phyloP scores from a whole-genome alignment of 139 green algal genomes.

The Chlamydomonas sp. region DNA sequence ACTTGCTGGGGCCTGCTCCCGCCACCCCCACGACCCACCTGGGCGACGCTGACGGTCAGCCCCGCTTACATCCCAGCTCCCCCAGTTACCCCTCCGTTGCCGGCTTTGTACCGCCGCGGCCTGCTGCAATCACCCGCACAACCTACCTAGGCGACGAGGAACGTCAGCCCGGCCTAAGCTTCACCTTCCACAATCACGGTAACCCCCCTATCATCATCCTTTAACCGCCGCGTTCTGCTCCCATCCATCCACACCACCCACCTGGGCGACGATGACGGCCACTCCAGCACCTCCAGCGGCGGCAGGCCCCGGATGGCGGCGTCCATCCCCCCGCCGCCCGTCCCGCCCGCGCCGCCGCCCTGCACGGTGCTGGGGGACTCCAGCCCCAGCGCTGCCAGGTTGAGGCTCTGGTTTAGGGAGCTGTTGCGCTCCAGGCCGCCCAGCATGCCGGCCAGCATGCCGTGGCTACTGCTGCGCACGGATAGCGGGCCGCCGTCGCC shows the following conservation, averaged over 20 bases:
- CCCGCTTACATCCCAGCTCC: no score
- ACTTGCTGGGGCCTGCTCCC: no score
- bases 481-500: conserved; percentile 20
- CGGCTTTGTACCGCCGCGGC: no score
- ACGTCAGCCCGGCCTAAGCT: no score
- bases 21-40: no score
- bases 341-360: not conserved
- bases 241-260: not conserved
- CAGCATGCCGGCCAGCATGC: conserved; percentile 10
- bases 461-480: conserved; percentile 27
- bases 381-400: not conserved
- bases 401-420: not conserved
- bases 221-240: no score
- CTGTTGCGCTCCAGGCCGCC: conserved; percentile 5
- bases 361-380: not conserved
- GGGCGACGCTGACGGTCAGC: no score
- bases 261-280: conserved; percentile 25
- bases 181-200: no score
- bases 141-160: no score
- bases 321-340: not conserved
- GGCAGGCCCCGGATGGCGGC: not conserved
- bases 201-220: no score
- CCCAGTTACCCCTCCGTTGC: no score
- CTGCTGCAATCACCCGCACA: no score
- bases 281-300: conserved; percentile 33